Conservation (phyloP, 768 basidiomycete species). For the Plicaturopsis crispa region DNA sequence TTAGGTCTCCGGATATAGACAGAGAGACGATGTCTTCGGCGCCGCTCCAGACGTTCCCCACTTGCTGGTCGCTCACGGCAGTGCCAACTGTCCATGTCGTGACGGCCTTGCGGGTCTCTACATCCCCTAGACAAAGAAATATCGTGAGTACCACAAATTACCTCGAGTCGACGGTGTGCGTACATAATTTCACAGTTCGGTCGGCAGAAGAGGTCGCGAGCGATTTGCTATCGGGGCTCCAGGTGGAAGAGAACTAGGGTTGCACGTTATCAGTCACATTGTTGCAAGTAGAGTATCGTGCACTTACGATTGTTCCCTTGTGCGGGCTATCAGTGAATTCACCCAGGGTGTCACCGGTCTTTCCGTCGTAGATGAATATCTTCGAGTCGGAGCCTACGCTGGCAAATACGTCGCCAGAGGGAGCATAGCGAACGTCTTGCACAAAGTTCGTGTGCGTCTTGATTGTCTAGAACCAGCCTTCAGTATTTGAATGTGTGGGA, state of each 20-base stretch:
- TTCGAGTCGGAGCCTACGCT: conserved; percentile 88
- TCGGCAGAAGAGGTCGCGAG: conserved; percentile 84
- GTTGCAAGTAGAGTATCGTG: not conserved
- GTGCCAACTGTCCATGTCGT: conserved; percentile 68
- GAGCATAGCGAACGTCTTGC: conserved; percentile 80
- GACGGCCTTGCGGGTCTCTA: conserved; percentile 57
- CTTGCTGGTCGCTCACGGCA: conserved; percentile 75
- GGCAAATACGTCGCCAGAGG: conserved; percentile 75
- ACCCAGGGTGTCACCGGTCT: conserved; percentile 69
- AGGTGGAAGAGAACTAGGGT: conserved; percentile 62
- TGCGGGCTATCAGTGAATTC: conserved; percentile 67
- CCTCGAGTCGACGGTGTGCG: conserved; percentile 16
- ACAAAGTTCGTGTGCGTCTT: conserved; percentile 89
- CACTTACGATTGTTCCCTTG: conserved; percentile 67
- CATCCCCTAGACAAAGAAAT: conserved; percentile 58
- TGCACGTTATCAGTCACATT: not conserved
- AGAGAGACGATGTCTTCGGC: conserved; percentile 70
- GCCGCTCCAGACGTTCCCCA: conserved; percentile 81
- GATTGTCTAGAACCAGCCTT: conserved; percentile 47
- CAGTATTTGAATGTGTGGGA: not conserved
- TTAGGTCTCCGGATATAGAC: conserved; percentile 76
- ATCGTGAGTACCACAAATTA: not conserved
- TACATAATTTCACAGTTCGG: conserved; percentile 82
- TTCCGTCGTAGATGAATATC: conserved; percentile 86
- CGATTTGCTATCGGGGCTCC: conserved; percentile 68